These are phyloP conservation scores for Phytopythium boreale DNA, from an alignment of 352 stramenopile genomes.

Conservation along the genomic window DNA sequence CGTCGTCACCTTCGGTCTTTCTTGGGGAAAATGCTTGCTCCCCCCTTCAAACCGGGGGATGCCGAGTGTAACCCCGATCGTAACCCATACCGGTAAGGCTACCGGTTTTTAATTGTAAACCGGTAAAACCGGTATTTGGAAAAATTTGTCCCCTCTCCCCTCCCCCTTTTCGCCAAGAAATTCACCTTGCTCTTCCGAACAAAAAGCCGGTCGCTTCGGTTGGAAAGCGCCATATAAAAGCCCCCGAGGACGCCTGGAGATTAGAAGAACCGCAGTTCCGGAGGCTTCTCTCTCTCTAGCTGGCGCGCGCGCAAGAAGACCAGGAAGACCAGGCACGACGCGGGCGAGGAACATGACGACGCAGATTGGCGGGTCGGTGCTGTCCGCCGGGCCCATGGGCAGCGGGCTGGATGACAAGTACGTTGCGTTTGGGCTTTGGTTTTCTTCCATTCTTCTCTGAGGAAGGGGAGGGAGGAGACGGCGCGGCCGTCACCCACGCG, in stretches of 20 bases:
- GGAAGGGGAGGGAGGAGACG: not conserved
- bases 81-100: too few relatives aligned
- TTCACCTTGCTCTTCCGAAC: not conserved
- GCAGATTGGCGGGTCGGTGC: conserved; percentile 54
- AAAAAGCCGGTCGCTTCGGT: conserved; percentile 1
- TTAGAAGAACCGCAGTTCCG: not conserved
- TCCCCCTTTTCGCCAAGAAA: not conserved
- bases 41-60: not conserved
- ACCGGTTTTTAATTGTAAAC: too few relatives aligned
- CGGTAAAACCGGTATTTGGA: not conserved
- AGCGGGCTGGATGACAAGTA: conserved; percentile 53
- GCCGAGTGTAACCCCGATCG: not conserved
- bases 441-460: not conserved
- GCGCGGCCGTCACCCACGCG: not conserved
- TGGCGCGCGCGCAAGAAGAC: not conserved
- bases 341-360: conserved; percentile 26
- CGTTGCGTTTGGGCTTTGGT: conserved; percentile 8
- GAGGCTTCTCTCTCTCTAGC: not conserved
- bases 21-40: not conserved
- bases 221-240: conserved; percentile 2
- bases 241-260: not conserved
- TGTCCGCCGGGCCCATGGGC: conserved; percentile 56
- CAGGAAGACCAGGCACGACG: not conserved
- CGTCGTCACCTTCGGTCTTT: not conserved
- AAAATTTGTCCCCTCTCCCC: not conserved